Base-by-base conservation (phyloP, 305 asterid species). In the Fraxinus xanthoxyloides region DNA sequence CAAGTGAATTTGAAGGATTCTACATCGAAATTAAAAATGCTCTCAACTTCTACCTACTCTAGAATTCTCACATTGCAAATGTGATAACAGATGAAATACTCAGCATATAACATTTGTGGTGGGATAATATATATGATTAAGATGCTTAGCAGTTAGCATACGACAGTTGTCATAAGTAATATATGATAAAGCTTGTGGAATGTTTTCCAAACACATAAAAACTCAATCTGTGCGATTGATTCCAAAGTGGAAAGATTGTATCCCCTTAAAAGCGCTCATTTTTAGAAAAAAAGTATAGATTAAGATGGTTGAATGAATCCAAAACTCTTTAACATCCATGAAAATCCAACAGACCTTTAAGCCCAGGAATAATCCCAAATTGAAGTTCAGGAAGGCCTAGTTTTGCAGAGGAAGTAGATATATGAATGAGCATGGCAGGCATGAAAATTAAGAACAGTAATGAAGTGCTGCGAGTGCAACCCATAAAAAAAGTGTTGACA, bases 391-490 rank as follows among this genome's bases (percentile, higher is more conserved):
- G 89, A 81, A 90, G 90, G 65, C 92, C 92, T 76, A 90, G 81
- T 83, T 88, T 88, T 83, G 92, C 90, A 72, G 87, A 78, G 76
- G 92, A 73, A 70, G 92, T 88, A 61, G 93, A 84, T 84, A 92
- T 86, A 79, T 92, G 88, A 51, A n/a, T n/a, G n/a, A n/a, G 92
- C 93, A 87, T 85, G 91, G 80, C 92, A 89, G 23, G 92, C 95
- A 91, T 89, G 89, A 54, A 81, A 63, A 9, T 30, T 30, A 30
- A 30, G 32, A 30, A 30, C 32, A 30, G 2, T 30, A 30, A 30
- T 30, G 32, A 30, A 30, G 32, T 30, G 32, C 32, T 30, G 32
- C 31, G 31, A 59, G 30, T 6, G 70, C 30, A 19, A 21, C 74
- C 79, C 2, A 7, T 21, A 26, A 34, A 36, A 38, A 24, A 61